These are phyloP conservation scores for Solanum lycopersicoides DNA, from an alignment of 257 asterid genomes.

Conservation along the genomic window DNA sequence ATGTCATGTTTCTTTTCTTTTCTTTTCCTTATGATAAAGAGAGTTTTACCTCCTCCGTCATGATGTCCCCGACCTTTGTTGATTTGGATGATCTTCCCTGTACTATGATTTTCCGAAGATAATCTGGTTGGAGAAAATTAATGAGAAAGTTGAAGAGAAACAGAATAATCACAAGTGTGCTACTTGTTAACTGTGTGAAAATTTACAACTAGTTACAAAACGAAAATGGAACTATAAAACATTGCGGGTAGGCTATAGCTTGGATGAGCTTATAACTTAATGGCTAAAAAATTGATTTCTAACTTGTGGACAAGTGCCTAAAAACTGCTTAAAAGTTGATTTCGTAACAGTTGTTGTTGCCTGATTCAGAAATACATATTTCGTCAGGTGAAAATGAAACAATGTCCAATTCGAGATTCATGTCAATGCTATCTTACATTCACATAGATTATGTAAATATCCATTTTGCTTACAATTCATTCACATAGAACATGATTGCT, in stretches of 20 bases:
- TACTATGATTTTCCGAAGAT: conserved; percentile 88
- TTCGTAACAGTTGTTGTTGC: not conserved
- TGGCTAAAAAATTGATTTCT: not conserved
- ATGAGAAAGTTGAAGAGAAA: not conserved
- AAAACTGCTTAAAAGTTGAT: not conserved
- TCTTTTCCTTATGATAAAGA: not conserved
- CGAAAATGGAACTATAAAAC: not conserved
- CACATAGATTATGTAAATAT: not conserved
- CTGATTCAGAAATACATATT: not conserved
- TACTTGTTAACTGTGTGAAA: not conserved
- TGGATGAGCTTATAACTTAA: not conserved
- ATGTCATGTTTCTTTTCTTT: not conserved
- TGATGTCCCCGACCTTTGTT: conserved; percentile 92
- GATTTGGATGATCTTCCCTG: conserved; percentile 96
- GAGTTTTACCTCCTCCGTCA: conserved; percentile 87
- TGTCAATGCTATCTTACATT: not conserved
- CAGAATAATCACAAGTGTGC: not conserved
- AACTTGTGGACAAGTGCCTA: not conserved
- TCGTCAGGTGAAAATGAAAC: not conserved
- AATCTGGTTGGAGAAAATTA: conserved; percentile 38
- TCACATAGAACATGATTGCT: not conserved
- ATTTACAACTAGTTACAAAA: not conserved
- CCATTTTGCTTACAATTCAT: not conserved
- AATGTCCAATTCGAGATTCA: not conserved
- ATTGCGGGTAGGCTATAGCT: not conserved